These are phyloP conservation scores for Apiotrichum montevideense DNA, from an alignment of 1,284 basidiomycete genomes.

Conservation along the genomic window DNA sequence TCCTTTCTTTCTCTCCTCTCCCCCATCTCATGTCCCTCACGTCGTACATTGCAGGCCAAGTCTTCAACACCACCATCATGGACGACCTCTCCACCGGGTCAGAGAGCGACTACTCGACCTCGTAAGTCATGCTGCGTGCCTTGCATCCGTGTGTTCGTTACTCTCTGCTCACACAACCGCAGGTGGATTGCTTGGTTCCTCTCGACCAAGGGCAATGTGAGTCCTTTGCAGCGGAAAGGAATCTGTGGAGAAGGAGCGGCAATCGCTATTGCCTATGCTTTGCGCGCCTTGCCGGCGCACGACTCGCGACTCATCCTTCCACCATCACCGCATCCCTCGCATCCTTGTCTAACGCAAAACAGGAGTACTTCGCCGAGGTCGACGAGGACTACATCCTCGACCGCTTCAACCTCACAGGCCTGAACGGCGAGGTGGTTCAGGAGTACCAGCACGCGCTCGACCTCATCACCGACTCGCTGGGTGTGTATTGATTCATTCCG, in stretches of 20 bases:
- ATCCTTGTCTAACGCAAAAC: neutral
- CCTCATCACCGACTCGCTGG: constrained; percentile 81
- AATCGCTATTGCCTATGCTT: too few relatives aligned
- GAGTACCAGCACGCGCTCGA: constrained; percentile 92
- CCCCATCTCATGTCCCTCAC: neutral
- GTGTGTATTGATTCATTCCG: constrained; percentile 49
- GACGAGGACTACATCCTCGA: constrained; percentile 99
- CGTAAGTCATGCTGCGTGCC: constrained; percentile 22
- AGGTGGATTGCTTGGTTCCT: constrained; percentile 99
- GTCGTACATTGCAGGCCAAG: constrained; percentile 3
- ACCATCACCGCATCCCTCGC: too few relatives aligned
- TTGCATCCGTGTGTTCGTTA: too few relatives aligned
- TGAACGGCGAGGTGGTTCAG: constrained; percentile 86
- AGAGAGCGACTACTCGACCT: constrained; percentile 48
- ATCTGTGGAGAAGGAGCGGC: too few relatives aligned
- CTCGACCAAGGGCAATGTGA: constrained; percentile 58
- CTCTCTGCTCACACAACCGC: neutral
- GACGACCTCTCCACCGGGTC: constrained; percentile 47
- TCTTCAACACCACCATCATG: constrained; percentile 23
- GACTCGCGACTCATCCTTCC: neutral
- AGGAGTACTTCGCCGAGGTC: constrained; percentile 98
- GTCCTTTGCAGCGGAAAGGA: neutral
- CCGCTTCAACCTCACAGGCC: constrained; percentile 93
- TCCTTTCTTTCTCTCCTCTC: neutral
- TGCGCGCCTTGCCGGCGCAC: too few relatives aligned